Conservation (phyloP, 2,329 filamentous ascomycete genomes). For the Curvularia hawaiiensis region DNA sequence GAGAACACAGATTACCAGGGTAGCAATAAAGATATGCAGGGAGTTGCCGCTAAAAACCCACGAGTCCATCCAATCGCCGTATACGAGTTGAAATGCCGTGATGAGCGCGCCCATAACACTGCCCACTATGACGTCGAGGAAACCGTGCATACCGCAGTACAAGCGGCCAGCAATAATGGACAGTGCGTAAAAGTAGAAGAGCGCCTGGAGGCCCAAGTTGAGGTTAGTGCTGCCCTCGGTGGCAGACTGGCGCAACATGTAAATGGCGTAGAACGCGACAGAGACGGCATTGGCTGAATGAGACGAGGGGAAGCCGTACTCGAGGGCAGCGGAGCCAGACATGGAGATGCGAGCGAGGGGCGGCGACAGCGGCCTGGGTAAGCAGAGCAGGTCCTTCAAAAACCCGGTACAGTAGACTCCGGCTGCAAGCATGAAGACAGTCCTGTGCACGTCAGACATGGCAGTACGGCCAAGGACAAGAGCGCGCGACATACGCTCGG, state of each 20-base stretch:
- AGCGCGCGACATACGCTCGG: conserved; percentile 70
- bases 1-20: conserved; percentile 71
- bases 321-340: conserved; percentile 92
- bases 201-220: conserved; percentile 66
- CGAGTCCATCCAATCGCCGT: conserved; percentile 66
- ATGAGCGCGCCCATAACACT: conserved; percentile 74
- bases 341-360: conserved; percentile 94
- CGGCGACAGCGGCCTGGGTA: conserved; percentile 89
- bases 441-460: conserved; percentile 33
- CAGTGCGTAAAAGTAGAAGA: conserved; percentile 82
- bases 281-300: conserved; percentile 97
- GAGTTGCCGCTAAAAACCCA: conserved; percentile 65
- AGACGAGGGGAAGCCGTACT: conserved; percentile 97
- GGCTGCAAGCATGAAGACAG: conserved; percentile 66
- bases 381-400: conserved; percentile 89
- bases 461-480: conserved; percentile 11
- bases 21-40: conserved; percentile 67
- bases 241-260: conserved; percentile 70
- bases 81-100: conserved; percentile 60
- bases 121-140: conserved; percentile 86
- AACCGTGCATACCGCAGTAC: conserved; percentile 99
- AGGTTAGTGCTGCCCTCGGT: conserved; percentile 64
- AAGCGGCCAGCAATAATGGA: conserved; percentile 91
- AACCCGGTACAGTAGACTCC: conserved; percentile 79
- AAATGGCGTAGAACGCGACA: conserved; percentile 82